These are phyloP conservation scores for Castanea mollissima DNA, from an alignment of 306 rosid genomes.

Conservation along the genomic window DNA sequence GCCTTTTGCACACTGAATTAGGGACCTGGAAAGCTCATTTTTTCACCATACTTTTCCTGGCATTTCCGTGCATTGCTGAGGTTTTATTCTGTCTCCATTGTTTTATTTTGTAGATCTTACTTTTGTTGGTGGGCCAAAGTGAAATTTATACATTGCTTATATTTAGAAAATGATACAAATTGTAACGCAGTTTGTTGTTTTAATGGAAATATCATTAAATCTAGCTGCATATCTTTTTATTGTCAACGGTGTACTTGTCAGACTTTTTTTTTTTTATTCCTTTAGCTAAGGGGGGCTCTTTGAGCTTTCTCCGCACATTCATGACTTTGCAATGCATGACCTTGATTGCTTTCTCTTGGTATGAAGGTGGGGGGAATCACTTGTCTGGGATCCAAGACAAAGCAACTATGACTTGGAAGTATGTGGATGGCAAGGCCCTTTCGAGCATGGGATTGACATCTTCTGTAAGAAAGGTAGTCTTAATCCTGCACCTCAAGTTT, in stretches of 20 bases:
- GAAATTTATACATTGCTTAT: not conserved
- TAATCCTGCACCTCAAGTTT: not conserved
- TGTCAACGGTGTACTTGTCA: not conserved
- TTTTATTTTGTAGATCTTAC: not conserved
- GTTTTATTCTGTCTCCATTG: not conserved
- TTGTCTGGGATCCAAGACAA: slow-evolving; percentile 35
- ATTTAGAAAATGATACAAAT: not conserved
- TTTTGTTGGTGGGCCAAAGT: not conserved
- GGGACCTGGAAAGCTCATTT: not conserved
- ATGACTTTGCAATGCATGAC: not conserved
- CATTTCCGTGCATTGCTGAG: not conserved
- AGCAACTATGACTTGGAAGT: slow-evolving; percentile 62
- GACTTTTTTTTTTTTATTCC: not conserved
- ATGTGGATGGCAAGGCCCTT: slow-evolving; percentile 55
- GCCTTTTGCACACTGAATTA: not conserved
- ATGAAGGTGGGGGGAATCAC: slow-evolving; percentile 40
- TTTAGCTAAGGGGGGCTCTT: not conserved
- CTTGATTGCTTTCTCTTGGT: slow-evolving; percentile 15
- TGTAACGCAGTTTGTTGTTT: not conserved
- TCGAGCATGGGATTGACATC: slow-evolving; percentile 80
- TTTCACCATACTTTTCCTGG: not conserved
- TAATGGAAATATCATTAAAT: not conserved
- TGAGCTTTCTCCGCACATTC: not conserved
- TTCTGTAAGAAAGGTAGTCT: slow-evolving; percentile 79
- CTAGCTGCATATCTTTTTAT: not conserved